Conservation (phyloP, 2,329 filamentous ascomycete genomes). For the Metarhizium brunneum region DNA sequence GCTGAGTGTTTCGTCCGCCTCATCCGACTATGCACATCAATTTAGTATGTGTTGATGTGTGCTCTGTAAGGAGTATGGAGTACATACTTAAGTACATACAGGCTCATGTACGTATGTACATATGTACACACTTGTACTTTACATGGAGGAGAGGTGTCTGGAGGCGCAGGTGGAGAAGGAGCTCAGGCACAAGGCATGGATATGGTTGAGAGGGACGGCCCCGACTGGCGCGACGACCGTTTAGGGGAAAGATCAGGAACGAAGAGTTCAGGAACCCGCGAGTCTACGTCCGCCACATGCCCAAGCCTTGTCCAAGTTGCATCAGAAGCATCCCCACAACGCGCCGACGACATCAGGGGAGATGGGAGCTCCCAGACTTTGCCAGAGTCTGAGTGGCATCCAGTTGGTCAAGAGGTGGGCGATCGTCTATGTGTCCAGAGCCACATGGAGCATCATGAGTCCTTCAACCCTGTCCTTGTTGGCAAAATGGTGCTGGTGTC, state of each 20-base stretch:
- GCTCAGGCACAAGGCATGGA: conserved; percentile 1
- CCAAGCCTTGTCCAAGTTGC: neutral
- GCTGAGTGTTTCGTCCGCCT: neutral
- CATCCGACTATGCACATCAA: too few species aligned
- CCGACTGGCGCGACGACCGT: conserved; percentile 1
- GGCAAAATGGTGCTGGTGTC: neutral
- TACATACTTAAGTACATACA: too few species aligned
- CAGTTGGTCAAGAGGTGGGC: neutral
- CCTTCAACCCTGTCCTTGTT: neutral
- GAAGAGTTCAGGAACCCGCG: conserved; percentile 4
- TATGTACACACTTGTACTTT: too few species aligned
- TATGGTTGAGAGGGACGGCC: neutral
- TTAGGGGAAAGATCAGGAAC: conserved; percentile 6
- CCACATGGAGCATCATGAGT: neutral
- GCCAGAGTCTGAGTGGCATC: neutral
- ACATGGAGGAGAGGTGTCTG: neutral
- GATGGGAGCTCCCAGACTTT: neutral
- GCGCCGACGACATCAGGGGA: neutral
- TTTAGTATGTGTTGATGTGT: too few species aligned
- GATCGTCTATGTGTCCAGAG: neutral
- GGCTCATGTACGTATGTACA: too few species aligned
- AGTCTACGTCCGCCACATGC: neutral
- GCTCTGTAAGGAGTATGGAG: too few species aligned
- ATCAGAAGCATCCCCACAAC: neutral
- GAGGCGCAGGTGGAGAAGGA: neutral